These are phyloP conservation scores for Xylaria venustula DNA, from an alignment of 495 filamentous ascomycete species.

Conservation along the genomic window DNA sequence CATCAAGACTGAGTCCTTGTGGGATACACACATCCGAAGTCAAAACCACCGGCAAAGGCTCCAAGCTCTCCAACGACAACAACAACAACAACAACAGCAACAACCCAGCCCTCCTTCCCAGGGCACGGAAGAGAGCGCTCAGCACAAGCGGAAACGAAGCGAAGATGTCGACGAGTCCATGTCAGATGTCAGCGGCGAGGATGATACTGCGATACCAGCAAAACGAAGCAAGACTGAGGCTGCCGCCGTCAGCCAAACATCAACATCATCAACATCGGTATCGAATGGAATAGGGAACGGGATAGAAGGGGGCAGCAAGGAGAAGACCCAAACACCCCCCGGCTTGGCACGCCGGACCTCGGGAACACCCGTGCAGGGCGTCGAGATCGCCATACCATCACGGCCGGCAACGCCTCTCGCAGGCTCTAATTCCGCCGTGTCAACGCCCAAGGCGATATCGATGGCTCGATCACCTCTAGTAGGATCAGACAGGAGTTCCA, in stretches of 20 bases:
- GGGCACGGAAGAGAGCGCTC: slow-evolving; percentile 8
- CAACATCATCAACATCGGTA: too few species aligned
- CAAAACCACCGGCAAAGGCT: slow-evolving; percentile 44
- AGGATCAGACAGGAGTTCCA: slow-evolving; percentile 25
- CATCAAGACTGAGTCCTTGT: slow-evolving; percentile 60
- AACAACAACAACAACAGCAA: slow-evolving; percentile 5
- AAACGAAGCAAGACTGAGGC: slow-evolving; percentile 41
- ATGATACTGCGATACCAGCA: slow-evolving; percentile 38
- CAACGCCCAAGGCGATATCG: slow-evolving; percentile 32
- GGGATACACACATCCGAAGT: slow-evolving; percentile 56
- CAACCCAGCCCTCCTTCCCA: slow-evolving; percentile 6
- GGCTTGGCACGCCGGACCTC: slow-evolving; percentile 33
- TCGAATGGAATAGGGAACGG: slow-evolving; percentile 7
- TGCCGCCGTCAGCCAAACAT: background rate
- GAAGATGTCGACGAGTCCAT: slow-evolving; percentile 38
- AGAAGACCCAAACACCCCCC: slow-evolving; percentile 33
- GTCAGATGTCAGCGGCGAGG: slow-evolving; percentile 30
- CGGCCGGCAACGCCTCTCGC: slow-evolving; percentile 51
- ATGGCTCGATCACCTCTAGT: slow-evolving; percentile 39
- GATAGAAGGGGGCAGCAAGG: slow-evolving; percentile 8
- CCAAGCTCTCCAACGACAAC: slow-evolving; percentile 22
- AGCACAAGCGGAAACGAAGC: slow-evolving; percentile 38
- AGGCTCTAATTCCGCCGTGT: slow-evolving; percentile 24
- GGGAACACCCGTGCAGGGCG: slow-evolving; percentile 39
- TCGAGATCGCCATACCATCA: slow-evolving; percentile 57